These are phyloP conservation scores for Phialophora macrospora DNA, from an alignment of 2,329 filamentous ascomycete species.

Conservation along the genomic window DNA sequence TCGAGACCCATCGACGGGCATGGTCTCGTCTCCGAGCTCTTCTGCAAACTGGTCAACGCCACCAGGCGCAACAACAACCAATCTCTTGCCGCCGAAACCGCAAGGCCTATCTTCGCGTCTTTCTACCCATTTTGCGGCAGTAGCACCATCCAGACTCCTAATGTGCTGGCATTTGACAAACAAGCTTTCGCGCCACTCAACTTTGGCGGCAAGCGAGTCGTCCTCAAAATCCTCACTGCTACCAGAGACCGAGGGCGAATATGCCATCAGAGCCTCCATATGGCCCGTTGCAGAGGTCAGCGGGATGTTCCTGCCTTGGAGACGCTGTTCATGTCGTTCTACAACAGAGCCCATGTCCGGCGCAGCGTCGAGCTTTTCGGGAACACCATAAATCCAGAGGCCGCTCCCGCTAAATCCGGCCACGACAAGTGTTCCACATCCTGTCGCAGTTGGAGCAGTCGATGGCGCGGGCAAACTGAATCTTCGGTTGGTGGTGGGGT, in stretches of 20 bases:
- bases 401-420: conserved; percentile 74
- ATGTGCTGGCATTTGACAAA: conserved; percentile 72
- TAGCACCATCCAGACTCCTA: conserved; percentile 68
- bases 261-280: conserved; percentile 39
- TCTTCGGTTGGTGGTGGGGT: conserved; percentile 56
- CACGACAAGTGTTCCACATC: conserved; percentile 71
- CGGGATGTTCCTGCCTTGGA: conserved; percentile 24
- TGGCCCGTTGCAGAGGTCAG: conserved; percentile 39
- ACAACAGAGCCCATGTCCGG: conserved; percentile 41
- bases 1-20: conserved; percentile 78
- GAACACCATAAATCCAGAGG: conserved; percentile 79
- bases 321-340: conserved; percentile 37
- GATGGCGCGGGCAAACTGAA: conserved; percentile 68
- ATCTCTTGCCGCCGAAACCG: conserved; percentile 44
- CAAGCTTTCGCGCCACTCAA: conserved; percentile 71
- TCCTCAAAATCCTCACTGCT: conserved; percentile 38
- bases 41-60: conserved; percentile 61
- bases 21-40: conserved; percentile 70
- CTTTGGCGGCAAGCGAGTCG: conserved; percentile 43
- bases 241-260: conserved; percentile 40
- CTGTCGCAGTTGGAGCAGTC: conserved; percentile 71
- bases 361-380: conserved; percentile 69
- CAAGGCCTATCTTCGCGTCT: conserved; percentile 56
- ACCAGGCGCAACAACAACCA: conserved; percentile 75
- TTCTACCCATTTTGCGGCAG: conserved; percentile 73